Percentiles rank a stretch among this genome's conserved stretches.
Evolutionary conservation across 2,329 filamentous ascomycete genomes (phyloP).

Genomic region (Penicillium sp.): DNA sequence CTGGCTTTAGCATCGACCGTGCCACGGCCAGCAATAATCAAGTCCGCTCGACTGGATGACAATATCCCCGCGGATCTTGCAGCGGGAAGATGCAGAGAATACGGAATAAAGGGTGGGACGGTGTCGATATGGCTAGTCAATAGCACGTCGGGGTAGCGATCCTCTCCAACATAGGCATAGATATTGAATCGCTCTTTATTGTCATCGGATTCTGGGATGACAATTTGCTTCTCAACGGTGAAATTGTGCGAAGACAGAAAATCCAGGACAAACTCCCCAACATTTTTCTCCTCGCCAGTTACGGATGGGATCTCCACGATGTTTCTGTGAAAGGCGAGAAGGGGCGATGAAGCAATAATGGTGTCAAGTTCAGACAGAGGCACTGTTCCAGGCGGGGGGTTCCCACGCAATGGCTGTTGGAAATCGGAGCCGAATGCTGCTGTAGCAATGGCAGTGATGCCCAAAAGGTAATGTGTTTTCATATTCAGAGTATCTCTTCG

Average conservation of each 20-base stretch:
- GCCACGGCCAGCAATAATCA: slow-evolving; percentile 47
- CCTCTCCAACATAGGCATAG: slow-evolving; percentile 59
- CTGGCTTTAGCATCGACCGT: slow-evolving; percentile 51
- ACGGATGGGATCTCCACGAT: slow-evolving; percentile 7
- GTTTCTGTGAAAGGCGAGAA: background rate
- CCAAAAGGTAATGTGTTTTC: background rate
- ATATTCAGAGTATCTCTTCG: background rate
- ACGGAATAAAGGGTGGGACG: slow-evolving; percentile 53
- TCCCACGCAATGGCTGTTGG: background rate
- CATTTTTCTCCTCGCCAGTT: background rate
- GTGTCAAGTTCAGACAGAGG: background rate
- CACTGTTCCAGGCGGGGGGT: background rate
- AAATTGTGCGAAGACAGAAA: slow-evolving; percentile 2
- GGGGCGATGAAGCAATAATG: slow-evolving; percentile 1
- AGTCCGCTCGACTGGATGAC: slow-evolving; percentile 17
- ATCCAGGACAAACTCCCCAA: background rate
- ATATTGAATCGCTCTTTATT: slow-evolving; percentile 66
- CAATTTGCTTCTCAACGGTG: background rate
- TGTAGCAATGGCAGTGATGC: background rate
- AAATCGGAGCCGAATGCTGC: background rate
- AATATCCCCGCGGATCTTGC: background rate
- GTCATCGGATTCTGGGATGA: background rate
- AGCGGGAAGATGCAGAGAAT: slow-evolving; percentile 44
- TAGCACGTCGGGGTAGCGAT: slow-evolving; percentile 31
- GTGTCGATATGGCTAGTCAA: slow-evolving; percentile 78